Percentiles rank a stretch among this genome's conserved stretches.
phyloP scores from a whole-genome alignment of 140 eudicot species.

The Anethum foeniculum region DNA sequence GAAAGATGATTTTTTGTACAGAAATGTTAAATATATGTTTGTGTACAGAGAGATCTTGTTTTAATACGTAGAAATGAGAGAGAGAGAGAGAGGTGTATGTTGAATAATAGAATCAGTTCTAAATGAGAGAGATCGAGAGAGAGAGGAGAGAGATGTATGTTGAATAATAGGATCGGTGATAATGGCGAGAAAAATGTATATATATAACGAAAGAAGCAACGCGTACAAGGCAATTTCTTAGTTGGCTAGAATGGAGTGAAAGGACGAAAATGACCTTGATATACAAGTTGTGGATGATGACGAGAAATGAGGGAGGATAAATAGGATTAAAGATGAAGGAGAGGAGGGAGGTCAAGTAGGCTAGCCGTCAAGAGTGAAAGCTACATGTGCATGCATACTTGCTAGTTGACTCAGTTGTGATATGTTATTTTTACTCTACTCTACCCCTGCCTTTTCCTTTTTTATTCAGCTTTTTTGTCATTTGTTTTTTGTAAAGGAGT shows the following conservation, averaged over 20 bases:
- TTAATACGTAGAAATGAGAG: not conserved
- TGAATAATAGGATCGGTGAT: not conserved
- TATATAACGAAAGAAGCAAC: not conserved
- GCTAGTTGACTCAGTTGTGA: not conserved
- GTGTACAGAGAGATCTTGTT: not conserved
- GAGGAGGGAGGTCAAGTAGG: conserved; percentile 1
- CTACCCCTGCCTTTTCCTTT: no score
- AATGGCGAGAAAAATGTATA: not conserved
- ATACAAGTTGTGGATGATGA: not conserved
- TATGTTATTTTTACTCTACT: no score
- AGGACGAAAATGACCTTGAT: not conserved
- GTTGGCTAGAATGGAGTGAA: not conserved
- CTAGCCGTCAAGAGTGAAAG: not conserved
- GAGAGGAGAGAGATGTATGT: not conserved
- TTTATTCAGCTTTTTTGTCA: no score
- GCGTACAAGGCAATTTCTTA: conserved; percentile 8
- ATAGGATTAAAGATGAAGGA: not conserved
- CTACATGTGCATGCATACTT: not conserved
- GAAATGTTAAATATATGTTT: not conserved
- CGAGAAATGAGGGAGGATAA: not conserved
- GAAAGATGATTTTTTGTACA: not conserved
- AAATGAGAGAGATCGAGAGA: not conserved
- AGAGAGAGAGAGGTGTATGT: not conserved
- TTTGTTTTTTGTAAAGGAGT: no score
- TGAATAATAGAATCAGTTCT: not conserved